Evolutionary conservation across 768 basidiomycete genomes (phyloP).

Genomic region (Clitopilus passeckerianus): DNA sequence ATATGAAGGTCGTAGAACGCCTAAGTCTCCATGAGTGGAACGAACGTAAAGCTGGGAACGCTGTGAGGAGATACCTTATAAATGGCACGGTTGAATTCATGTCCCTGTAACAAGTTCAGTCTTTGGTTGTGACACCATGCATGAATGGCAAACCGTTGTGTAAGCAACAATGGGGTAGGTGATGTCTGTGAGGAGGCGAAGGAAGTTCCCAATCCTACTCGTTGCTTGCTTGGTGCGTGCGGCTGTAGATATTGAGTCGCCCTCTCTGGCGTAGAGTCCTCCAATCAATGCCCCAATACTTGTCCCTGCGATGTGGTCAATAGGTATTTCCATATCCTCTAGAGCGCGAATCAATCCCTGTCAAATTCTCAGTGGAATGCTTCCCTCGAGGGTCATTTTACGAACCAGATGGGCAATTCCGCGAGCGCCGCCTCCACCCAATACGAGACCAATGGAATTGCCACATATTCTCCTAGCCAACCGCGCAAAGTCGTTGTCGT

Average conservation of each 20-base stretch:
- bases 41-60: not conserved
- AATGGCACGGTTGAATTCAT: constrained; percentile 91
- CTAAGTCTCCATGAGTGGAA: constrained; percentile 23
- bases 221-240: constrained; percentile 91
- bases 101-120: constrained; percentile 52
- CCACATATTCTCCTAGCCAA: constrained; percentile 90
- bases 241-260: constrained; percentile 79
- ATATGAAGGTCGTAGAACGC: constrained; percentile 93
- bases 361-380: constrained; percentile 4
- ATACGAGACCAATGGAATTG: constrained; percentile 86
- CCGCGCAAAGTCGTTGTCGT: constrained; percentile 88
- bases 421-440: constrained; percentile 97
- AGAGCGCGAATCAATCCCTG: constrained; percentile 91
- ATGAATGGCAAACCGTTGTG: constrained; percentile 53
- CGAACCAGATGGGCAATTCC: constrained; percentile 45
- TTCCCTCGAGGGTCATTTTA: constrained; percentile 2
- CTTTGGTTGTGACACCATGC: not conserved
- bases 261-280: constrained; percentile 92
- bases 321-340: constrained; percentile 88
- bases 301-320: constrained; percentile 76
- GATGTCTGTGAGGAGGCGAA: constrained; percentile 90
- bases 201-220: constrained; percentile 87
- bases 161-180: constrained; percentile 92
- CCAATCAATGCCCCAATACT: constrained; percentile 93
- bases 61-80: constrained; percentile 66